Base-by-base conservation (phyloP, 2,329 filamentous ascomycete species). In the Penicillium frequentans region DNA sequence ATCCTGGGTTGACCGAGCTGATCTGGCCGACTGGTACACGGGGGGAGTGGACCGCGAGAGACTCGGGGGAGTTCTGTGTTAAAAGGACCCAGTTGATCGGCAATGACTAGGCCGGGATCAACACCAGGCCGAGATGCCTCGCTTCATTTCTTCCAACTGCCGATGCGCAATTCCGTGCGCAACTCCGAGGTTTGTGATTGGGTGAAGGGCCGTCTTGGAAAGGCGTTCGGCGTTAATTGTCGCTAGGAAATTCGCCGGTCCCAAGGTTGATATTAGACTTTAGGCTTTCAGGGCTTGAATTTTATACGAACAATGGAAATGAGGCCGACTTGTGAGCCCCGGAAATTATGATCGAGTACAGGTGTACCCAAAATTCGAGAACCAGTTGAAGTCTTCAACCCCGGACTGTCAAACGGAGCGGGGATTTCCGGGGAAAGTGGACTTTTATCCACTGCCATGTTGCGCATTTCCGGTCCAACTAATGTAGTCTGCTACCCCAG, bases 141-240 rank as follows among this genome's bases (percentile, higher is more conserved):
- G 57, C 57, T 56, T 46, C 44, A 7, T 50, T 26, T 31, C 24
- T 19, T 24, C 10, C 23, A 59, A 59, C 54, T 59, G 54, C 57
- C 57, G 57, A 59, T 47, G 39, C 19, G 23, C 21, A 23, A 31
- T 31, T 14, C 29, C 14, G 35, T 47, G 39, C 23, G 23, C 21
- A 23, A 14, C 14, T 31, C 29, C 14, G 35, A 37, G 35, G 16
- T 4, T 19, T 46, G 42, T 46, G 23, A 29, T 26, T 26, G 26
- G 44, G 26, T 8, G 10, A 26, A 8, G 19, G n/a, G 19, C 19
- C 37, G n/a, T 11, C 9, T 5, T 42, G 37, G 19, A 11, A 42
- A 21, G 37, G 37, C 5, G 37, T 19, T 42, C 37, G 19, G 37
- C 35, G 35, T 37, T n/a, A 16, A 2, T 37, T 37, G 35, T 16